Evolutionary conservation across 257 asterid genomes (phyloP).

Genomic region (Petunia axillaris): DNA sequence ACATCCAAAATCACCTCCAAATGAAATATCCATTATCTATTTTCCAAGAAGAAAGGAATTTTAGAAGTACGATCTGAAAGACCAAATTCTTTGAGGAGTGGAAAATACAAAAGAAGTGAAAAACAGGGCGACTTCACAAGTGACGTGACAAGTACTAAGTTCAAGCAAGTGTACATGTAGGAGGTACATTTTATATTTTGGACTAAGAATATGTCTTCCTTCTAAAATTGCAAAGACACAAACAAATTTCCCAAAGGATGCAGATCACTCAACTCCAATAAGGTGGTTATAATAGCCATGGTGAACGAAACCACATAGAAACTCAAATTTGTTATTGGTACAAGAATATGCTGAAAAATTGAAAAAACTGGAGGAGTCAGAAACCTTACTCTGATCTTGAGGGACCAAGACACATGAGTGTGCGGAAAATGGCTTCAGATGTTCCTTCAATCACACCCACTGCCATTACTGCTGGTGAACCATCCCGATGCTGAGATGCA

Average conservation of each 20-base stretch:
- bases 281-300: background rate
- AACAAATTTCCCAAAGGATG: background rate
- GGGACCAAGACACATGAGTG: slow-evolving; percentile 80
- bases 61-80: background rate
- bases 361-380: background rate
- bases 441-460: slow-evolving; percentile 79
- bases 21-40: background rate
- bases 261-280: background rate
- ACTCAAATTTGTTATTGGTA: no score
- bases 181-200: background rate
- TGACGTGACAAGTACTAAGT: background rate
- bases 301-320: background rate
- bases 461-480: slow-evolving; percentile 92
- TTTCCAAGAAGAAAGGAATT: background rate
- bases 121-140: background rate
- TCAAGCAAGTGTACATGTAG: no score
- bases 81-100: background rate
- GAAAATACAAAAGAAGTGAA: background rate
- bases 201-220: background rate
- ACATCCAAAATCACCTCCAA: background rate
- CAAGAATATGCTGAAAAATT: no score
- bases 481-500: slow-evolving; percentile 59
- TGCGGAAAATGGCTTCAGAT: slow-evolving; percentile 80
- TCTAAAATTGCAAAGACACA: background rate
- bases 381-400: slow-evolving; percentile 83